Evolutionary conservation across 805 yeast species (phyloP).

Genomic region (Kazachstania bromeliacearum): DNA sequence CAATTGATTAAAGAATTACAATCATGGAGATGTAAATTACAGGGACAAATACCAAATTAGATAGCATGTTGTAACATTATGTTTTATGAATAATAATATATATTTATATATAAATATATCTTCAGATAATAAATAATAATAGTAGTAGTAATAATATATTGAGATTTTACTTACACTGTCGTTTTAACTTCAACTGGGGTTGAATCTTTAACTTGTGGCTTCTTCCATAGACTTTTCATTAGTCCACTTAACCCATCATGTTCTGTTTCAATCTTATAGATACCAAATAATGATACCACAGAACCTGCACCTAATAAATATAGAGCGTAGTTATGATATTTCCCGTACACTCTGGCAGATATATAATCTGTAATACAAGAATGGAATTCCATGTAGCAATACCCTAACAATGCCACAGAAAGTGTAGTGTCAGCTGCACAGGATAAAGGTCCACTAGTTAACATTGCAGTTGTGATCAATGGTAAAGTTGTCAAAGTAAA

Average conservation of each 20-base stretch:
- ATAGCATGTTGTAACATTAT: too few relatives aligned
- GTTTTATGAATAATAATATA: slow-evolving; percentile 3
- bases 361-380: slow-evolving; percentile 93
- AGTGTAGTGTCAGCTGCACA: slow-evolving; percentile 67
- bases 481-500: slow-evolving; percentile 70
- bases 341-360: slow-evolving; percentile 77
- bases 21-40: slow-evolving; percentile 14
- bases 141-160: not conserved
- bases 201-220: not conserved
- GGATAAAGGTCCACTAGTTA: slow-evolving; percentile 54
- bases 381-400: slow-evolving; percentile 78
- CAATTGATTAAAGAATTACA: slow-evolving; percentile 6
- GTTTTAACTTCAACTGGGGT: not conserved
- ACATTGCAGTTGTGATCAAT: slow-evolving; percentile 62
- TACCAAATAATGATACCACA: slow-evolving; percentile 60
- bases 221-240: slow-evolving; percentile 7
- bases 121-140: slow-evolving; percentile 1
- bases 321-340: slow-evolving; percentile 60
- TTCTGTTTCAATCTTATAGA: slow-evolving; percentile 72
- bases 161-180: not conserved
- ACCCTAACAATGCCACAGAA: slow-evolving; percentile 58
- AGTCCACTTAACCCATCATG: slow-evolving; percentile 64
- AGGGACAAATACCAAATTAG: slow-evolving; percentile 7
- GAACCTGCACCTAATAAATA: slow-evolving; percentile 65
- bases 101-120: slow-evolving; percentile 4